Conservation (phyloP, 805 yeast species). For the Zygotorulaspora sp. region DNA sequence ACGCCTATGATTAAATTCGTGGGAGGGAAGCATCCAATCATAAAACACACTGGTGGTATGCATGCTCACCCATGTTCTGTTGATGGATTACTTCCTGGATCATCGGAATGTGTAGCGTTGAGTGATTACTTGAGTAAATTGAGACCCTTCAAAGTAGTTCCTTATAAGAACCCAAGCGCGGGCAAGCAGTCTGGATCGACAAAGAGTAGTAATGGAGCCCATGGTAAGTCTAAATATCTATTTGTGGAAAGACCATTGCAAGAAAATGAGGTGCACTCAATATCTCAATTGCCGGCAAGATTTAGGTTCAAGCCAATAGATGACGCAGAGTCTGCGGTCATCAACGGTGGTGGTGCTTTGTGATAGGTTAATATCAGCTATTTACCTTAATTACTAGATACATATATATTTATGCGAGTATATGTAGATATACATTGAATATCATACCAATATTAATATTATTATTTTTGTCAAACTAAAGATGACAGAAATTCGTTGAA, state of each 20-base stretch:
- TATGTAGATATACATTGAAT: no score
- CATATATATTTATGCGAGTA: no score
- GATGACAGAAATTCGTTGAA: neutral
- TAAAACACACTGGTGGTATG: conserved; percentile 35
- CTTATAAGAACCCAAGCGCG: conserved; percentile 40
- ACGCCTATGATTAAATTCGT: conserved; percentile 79
- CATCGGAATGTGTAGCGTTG: conserved; percentile 25
- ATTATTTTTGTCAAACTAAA: conserved; percentile 2
- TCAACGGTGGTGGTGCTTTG: conserved; percentile 78
- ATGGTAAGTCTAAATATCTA: conserved; percentile 10
- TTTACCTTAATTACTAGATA: neutral
- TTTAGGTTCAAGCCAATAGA: conserved; percentile 64
- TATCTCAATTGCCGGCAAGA: conserved; percentile 65
- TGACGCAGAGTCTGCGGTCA: conserved; percentile 67
- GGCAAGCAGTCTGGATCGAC: conserved; percentile 42
- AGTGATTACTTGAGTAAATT: conserved; percentile 24
- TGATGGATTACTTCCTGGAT: conserved; percentile 29
- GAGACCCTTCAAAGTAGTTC: conserved; percentile 41
- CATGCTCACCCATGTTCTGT: conserved; percentile 30
- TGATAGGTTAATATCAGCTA: no score
- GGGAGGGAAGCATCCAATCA: conserved; percentile 66
- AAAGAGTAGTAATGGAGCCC: conserved; percentile 33
- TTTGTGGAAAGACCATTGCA: conserved; percentile 38
- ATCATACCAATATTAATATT: conserved; percentile 5
- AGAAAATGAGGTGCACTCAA: conserved; percentile 41